Evolutionary conservation across 306 rosid species (phyloP).

Genomic region (Gillenia trifoliata): DNA sequence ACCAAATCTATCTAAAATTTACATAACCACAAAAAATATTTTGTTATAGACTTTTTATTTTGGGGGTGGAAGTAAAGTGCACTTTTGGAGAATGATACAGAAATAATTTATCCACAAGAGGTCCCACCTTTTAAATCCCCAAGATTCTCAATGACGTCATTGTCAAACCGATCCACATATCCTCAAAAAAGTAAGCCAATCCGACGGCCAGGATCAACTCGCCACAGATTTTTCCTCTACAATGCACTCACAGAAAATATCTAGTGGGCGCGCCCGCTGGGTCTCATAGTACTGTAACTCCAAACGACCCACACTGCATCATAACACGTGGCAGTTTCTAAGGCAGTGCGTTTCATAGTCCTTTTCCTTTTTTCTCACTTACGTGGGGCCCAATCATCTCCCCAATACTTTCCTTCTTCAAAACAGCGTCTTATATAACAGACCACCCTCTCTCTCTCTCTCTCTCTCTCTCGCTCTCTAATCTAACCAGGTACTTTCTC

Average conservation of each 20-base stretch:
- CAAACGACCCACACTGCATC: too few species aligned
- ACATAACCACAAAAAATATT: too few species aligned
- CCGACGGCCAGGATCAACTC: background rate
- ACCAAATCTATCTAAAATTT: too few species aligned
- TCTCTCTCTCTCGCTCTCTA: too few species aligned
- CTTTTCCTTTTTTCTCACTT: too few species aligned
- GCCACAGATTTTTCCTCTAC: background rate
- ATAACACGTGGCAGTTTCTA: background rate
- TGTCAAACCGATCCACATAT: background rate
- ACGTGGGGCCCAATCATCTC: slow-evolving; percentile 18
- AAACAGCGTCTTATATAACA: slow-evolving; percentile 5
- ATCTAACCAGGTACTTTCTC: slow-evolving; percentile 29
- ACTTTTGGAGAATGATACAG: background rate
- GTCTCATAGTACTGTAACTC: background rate
- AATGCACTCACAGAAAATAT: background rate
- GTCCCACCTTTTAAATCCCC: background rate
- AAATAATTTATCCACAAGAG: background rate
- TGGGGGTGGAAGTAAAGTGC: background rate
- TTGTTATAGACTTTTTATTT: too few species aligned
- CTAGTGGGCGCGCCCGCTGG: background rate
- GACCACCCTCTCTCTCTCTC: too few species aligned
- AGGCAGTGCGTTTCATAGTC: background rate
- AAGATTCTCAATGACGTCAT: background rate
- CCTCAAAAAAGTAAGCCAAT: background rate
- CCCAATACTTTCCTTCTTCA: background rate